Evolutionary conservation across 345 rosid species (phyloP).

Genomic region (Noccaea bulbosa): DNA sequence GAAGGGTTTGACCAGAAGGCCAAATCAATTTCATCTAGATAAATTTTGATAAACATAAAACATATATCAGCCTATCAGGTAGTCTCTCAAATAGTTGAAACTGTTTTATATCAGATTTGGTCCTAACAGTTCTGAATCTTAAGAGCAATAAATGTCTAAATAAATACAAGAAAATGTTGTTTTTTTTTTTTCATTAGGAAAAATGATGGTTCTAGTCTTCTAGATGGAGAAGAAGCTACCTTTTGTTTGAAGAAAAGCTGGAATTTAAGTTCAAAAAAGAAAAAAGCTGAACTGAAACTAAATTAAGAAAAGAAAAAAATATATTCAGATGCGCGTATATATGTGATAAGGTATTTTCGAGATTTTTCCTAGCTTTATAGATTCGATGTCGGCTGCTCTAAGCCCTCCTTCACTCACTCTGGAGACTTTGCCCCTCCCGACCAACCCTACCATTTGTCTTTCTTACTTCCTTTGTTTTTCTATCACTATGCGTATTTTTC

Average conservation of each 20-base stretch:
- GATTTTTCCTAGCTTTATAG: constrained; percentile 26
- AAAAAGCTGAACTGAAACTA: not conserved
- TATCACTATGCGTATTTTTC: not conserved
- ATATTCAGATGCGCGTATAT: constrained; percentile 42
- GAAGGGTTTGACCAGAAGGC: not conserved
- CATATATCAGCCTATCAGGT: not conserved
- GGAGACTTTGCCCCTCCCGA: constrained; percentile 20
- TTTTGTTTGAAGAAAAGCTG: constrained; percentile 26
- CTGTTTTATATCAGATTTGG: not conserved
- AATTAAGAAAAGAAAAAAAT: not conserved
- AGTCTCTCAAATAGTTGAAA: not conserved
- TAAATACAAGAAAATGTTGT: constrained; percentile 9
- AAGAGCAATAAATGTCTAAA: not conserved
- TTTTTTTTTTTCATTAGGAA: not conserved
- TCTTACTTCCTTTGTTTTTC: not conserved
- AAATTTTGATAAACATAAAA: not conserved
- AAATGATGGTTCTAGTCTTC: constrained; percentile 8
- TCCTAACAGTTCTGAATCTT: not conserved
- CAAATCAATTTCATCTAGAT: not conserved
- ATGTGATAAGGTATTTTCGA: constrained; percentile 35
- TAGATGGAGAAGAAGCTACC: constrained; percentile 16
- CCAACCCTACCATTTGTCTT: constrained; percentile 34
- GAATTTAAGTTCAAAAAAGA: not conserved
- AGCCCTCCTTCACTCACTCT: constrained; percentile 31
- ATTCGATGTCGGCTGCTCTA: constrained; percentile 45